Evolutionary conservation across 2,329 filamentous ascomycete species (phyloP).

Genomic region (Penicillium vulpinum): DNA sequence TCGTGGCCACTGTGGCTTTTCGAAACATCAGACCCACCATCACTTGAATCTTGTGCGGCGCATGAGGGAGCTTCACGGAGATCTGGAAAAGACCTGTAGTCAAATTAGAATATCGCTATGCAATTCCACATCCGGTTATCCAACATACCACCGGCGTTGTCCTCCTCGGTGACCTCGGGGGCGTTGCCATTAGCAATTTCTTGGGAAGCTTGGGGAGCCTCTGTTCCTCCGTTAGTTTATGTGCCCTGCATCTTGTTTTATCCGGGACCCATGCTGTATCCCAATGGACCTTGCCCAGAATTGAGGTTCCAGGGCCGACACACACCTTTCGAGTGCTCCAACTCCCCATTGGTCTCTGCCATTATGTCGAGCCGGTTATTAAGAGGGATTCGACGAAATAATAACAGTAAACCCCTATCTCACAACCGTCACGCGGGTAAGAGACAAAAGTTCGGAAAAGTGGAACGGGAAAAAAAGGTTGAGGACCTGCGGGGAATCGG

Average conservation of each 20-base stretch:
- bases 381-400: slow-evolving; percentile 20
- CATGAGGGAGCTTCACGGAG: slow-evolving; percentile 78
- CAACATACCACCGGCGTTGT: slow-evolving; percentile 38
- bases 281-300: slow-evolving; percentile 10
- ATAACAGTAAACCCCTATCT: slow-evolving; percentile 22
- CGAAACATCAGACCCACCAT: slow-evolving; percentile 62
- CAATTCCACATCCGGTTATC: not conserved
- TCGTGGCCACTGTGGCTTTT: slow-evolving; percentile 13
- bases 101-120: slow-evolving; percentile 14
- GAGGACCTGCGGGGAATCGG: slow-evolving; percentile 19
- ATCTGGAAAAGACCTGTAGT: slow-evolving; percentile 63
- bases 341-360: slow-evolving; percentile 42
- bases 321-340: slow-evolving; percentile 44
- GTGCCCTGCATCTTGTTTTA: slow-evolving; percentile 1
- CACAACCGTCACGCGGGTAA: slow-evolving; percentile 17
- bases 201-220: slow-evolving; percentile 32
- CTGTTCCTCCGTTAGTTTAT: slow-evolving; percentile 24
- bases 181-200: slow-evolving; percentile 38
- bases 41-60: slow-evolving; percentile 75
- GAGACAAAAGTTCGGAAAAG: slow-evolving; percentile 17
- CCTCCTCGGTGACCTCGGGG: slow-evolving; percentile 37
- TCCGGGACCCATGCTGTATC: slow-evolving; percentile 6
- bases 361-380: slow-evolving; percentile 30
- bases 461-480: slow-evolving; percentile 16
- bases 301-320: slow-evolving; percentile 3